phyloP scores from a whole-genome alignment of 108 stramenopile species.

The Craspedostauros australis region DNA sequence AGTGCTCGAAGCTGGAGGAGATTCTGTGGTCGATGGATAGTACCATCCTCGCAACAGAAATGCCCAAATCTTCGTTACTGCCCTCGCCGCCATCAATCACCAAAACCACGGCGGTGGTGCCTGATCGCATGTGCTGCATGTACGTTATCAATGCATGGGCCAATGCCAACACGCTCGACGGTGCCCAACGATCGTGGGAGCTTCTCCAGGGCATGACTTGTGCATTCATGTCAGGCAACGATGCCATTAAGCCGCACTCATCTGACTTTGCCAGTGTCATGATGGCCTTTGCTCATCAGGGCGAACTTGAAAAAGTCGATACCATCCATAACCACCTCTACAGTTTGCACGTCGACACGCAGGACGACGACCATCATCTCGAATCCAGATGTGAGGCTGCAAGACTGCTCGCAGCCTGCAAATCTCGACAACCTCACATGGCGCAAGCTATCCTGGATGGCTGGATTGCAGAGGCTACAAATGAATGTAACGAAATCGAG shows the following conservation, averaged over 20 bases:
- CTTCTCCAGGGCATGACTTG: slow-evolving; percentile 24
- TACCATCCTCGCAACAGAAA: not conserved
- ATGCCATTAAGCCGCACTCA: slow-evolving; percentile 11
- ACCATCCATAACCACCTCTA: slow-evolving; percentile 7
- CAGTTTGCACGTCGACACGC: slow-evolving; percentile 8
- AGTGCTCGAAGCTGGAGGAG: no score
- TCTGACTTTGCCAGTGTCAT: slow-evolving; percentile 24
- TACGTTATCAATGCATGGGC: slow-evolving; percentile 33
- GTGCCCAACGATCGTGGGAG: slow-evolving; percentile 14
- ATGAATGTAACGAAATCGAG: no score
- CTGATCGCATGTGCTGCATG: slow-evolving; percentile 24
- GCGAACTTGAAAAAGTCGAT: slow-evolving; percentile 10
- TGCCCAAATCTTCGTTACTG: slow-evolving; percentile 2
- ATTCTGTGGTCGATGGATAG: slow-evolving; percentile 2
- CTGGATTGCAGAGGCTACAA: slow-evolving; percentile 10
- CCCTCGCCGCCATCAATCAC: slow-evolving; percentile 28
- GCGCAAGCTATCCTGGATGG: slow-evolving; percentile 23
- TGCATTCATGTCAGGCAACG: slow-evolving; percentile 23
- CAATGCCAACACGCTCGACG: slow-evolving; percentile 7
- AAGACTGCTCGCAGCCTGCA: slow-evolving; percentile 6
- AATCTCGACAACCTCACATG: slow-evolving; percentile 1
- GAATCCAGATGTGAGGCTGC: slow-evolving; percentile 21
- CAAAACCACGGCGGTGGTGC: slow-evolving; percentile 8
- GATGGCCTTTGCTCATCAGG: slow-evolving; percentile 9
- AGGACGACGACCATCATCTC: slow-evolving; percentile 8